These are phyloP conservation scores for Pholiota molesta DNA, from an alignment of 768 basidiomycete species.

Conservation along the genomic window DNA sequence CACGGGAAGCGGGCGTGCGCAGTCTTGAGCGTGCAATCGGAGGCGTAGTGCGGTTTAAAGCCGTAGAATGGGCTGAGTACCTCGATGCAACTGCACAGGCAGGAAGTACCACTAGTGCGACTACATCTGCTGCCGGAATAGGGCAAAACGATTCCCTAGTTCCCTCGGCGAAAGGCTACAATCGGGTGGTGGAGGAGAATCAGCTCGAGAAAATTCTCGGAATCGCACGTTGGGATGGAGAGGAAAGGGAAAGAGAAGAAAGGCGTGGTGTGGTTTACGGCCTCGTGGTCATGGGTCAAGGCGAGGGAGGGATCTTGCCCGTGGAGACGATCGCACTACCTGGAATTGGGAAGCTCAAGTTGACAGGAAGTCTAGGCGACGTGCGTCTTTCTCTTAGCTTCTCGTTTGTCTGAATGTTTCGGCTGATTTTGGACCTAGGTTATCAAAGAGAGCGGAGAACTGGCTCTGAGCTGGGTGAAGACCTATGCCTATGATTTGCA, in stretches of 20 bases:
- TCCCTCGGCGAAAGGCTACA: conserved; percentile 46
- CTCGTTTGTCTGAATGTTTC: conserved; percentile 3
- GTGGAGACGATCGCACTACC: conserved; percentile 85
- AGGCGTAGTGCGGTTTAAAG: conserved; percentile 87
- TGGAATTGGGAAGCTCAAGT: conserved; percentile 69
- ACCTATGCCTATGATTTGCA: conserved; percentile 79
- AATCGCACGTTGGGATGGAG: conserved; percentile 76
- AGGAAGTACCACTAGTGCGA: conserved; percentile 8
- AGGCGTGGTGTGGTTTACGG: conserved; percentile 82
- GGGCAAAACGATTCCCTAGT: conserved; percentile 14
- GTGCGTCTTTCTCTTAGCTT: conserved; percentile 34
- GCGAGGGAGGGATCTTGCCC: conserved; percentile 82
- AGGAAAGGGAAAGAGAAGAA: conserved; percentile 77
- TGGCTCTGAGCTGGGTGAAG: conserved; percentile 94
- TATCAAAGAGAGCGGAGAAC: conserved; percentile 89
- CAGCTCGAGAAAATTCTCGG: conserved; percentile 89
- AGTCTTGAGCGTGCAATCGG: conserved; percentile 87
- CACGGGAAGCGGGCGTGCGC: conserved; percentile 92
- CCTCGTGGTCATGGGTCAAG: conserved; percentile 85
- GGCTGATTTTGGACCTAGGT: conserved; percentile 43
- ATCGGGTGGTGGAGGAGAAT: conserved; percentile 58
- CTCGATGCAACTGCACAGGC: conserved; percentile 42
- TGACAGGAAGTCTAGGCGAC: conserved; percentile 87
- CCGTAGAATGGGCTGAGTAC: conserved; percentile 86
- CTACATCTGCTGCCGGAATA: background rate